phyloP scores from a whole-genome alignment of 352 stramenopile species.

The Phytopythium mirpurense region DNA sequence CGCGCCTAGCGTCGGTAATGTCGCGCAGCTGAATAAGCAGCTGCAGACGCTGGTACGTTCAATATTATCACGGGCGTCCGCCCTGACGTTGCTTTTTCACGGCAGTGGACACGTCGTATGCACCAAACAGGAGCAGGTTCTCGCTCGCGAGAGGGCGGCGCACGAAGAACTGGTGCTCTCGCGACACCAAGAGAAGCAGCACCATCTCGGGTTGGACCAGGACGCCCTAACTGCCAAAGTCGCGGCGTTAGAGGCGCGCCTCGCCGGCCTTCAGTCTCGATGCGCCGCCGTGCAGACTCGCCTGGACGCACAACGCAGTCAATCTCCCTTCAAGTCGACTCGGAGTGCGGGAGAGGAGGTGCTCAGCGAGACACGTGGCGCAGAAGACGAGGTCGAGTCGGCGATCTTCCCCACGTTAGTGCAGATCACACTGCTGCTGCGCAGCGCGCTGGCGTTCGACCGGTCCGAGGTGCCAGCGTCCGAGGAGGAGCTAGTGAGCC shows the following conservation, averaged over 20 bases:
- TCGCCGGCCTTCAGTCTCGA: slow-evolving; percentile 10
- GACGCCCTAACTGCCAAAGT: slow-evolving; percentile 2
- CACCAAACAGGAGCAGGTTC: slow-evolving; percentile 12
- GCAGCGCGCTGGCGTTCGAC: slow-evolving; percentile 4
- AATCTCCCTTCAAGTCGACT: neutral
- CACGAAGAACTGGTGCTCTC: slow-evolving; percentile 15
- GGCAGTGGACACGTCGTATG: neutral
- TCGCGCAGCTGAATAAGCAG: slow-evolving; percentile 7
- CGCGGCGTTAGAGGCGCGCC: slow-evolving; percentile 10
- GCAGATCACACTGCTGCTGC: slow-evolving; percentile 14
- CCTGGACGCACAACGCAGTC: neutral
- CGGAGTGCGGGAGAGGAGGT: too few relatives aligned
- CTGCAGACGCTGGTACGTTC: slow-evolving; percentile 10
- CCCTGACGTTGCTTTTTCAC: too few relatives aligned
- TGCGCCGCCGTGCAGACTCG: slow-evolving; percentile 6
- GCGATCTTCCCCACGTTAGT: slow-evolving; percentile 16
- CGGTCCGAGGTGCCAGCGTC: slow-evolving; percentile 8
- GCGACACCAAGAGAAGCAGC: slow-evolving; percentile 6
- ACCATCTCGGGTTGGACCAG: neutral
- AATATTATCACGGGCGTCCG: too few relatives aligned
- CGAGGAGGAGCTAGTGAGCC: slow-evolving; percentile 10
- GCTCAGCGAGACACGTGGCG: too few relatives aligned
- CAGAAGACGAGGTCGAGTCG: neutral
- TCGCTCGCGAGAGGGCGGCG: slow-evolving; percentile 14
- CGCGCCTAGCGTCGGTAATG: slow-evolving; percentile 4